A percentile compares a stretch with the other conserved stretches of the same genome.
These are phyloP conservation scores for Rhytidhysteron rufulum DNA, from an alignment of 2,329 filamentous ascomycete species.

Conservation along the genomic window DNA sequence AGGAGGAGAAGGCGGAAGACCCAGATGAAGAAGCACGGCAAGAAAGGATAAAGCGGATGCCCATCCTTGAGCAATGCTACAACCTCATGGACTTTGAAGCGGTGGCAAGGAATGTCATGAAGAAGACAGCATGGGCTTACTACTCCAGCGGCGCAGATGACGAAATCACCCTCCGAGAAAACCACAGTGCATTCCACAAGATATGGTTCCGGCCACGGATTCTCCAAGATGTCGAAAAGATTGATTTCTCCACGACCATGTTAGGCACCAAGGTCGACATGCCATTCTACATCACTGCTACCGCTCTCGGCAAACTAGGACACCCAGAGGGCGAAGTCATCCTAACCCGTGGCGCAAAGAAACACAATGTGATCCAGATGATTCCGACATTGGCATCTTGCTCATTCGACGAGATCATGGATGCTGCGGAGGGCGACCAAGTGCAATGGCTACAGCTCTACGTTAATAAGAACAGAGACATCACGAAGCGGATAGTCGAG, in stretches of 20 bases:
- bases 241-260: conserved; percentile 90
- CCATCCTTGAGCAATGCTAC: conserved; percentile 80
- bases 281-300: conserved; percentile 95
- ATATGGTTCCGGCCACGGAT: conserved; percentile 94
- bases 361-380: conserved; percentile 95
- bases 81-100: conserved; percentile 95
- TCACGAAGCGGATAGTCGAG: conserved; percentile 85
- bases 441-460: conserved; percentile 97
- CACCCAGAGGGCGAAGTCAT: conserved; percentile 92
- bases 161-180: conserved; percentile 90
- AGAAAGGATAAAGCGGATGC: conserved; percentile 70
- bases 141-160: conserved; percentile 92
- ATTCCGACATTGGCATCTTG: conserved; percentile 96
- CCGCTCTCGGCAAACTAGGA: conserved; percentile 90
- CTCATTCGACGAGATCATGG: conserved; percentile 95
- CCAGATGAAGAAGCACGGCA: conserved; percentile 72
- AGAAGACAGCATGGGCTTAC: conserved; percentile 95
- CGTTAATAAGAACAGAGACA: conserved; percentile 87
- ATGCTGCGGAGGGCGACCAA: conserved; percentile 74
- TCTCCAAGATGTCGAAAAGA: conserved; percentile 81
- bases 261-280: conserved; percentile 79
- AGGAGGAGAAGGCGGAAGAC: conserved; percentile 61
- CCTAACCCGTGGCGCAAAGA: conserved; percentile 76
- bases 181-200: conserved; percentile 92
- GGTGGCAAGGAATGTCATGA: conserved; percentile 87